phyloP scores from a whole-genome alignment of 1,139 yeast species.

The Yamadazyma jaroonii region DNA sequence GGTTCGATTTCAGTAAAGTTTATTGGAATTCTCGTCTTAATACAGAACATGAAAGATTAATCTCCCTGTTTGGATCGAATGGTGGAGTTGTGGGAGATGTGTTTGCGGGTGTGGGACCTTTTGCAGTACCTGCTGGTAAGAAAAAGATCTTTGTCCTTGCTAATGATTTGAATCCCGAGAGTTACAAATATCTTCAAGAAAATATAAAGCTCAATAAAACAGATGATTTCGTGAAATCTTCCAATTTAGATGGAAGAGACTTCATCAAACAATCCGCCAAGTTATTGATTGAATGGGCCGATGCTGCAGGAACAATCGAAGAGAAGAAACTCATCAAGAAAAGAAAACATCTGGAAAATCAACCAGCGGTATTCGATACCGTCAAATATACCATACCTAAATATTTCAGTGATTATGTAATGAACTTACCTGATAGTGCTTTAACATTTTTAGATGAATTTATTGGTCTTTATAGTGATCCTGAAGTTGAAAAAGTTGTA shows the following conservation, averaged over 20 bases:
- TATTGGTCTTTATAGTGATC: conserved; percentile 59
- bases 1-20: conserved; percentile 87
- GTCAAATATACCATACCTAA: conserved; percentile 51
- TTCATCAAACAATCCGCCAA: conserved; percentile 64
- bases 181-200: conserved; percentile 63
- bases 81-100: conserved; percentile 83
- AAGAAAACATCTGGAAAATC: conserved; percentile 27
- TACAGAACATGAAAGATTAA: conserved; percentile 87
- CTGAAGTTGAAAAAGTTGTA: conserved; percentile 31
- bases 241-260: conserved; percentile 78
- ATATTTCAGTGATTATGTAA: conserved; percentile 70
- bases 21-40: conserved; percentile 97
- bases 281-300: conserved; percentile 43
- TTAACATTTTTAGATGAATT: conserved; percentile 78
- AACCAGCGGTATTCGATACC: conserved; percentile 27
- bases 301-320: conserved; percentile 21
- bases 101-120: conserved; percentile 99
- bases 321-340: conserved; percentile 28
- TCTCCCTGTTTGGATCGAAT: conserved; percentile 48
- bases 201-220: conserved; percentile 70
- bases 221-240: conserved; percentile 55
- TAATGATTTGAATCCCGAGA: conserved; percentile 89
- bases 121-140: conserved; percentile 94
- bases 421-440: conserved; percentile 96
- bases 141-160: conserved; percentile 79